Evolutionary conservation across 2,329 filamentous ascomycete genomes (phyloP), one percentile per base, ranked within the genome.

Genomic region (Cladophialophora exuberans): DNA sequence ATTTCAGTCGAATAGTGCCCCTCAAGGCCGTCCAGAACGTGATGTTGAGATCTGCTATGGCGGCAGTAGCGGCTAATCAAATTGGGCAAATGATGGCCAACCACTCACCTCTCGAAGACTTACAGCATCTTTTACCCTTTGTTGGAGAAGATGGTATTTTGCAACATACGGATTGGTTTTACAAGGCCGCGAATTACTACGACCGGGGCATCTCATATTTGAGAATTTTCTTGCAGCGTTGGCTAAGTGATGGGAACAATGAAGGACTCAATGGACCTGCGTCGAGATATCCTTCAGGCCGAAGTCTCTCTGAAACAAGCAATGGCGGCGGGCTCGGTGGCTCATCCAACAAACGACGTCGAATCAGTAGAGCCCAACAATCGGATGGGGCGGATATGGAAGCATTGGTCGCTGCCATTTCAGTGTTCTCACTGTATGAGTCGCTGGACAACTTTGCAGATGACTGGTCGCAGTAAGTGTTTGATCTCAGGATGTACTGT

Each of bases 401-500:
- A 60, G 83, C 87, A 54, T 75, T 86, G 3, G 74, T 87, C 18
- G 83, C 84, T 6, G 83, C 85, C 2, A 84, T 84, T 2, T 83
- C 84, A 0, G 86, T 88, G 11, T 69, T 88, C 1, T 87, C 83
- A 55, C 81, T 85, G 0, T 87, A 87, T 64, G 85, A 88, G 59
- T 83, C 87, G 55, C 72, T 87, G n/a, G 83, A 87, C 66, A 81
- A 82, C 1, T 85, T 83, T 1, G 80, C 79, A 2, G 76, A 77
- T 0, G 83, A 84, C 17, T 88, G 84, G 84, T 78, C 80, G 26
- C 76, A 62, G 70, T 73, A 60, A 54, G 69, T 63, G 41, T n/a
- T n/a, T n/a, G n/a, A n/a, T n/a, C n/a, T n/a, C n/a, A n/a, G n/a
- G n/a, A n/a, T n/a, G n/a, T n/a, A n/a, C n/a, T n/a, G 11, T n/a